Evolutionary conservation across 352 stramenopile genomes (phyloP).

Genomic region (Plasmopara muralis): DNA sequence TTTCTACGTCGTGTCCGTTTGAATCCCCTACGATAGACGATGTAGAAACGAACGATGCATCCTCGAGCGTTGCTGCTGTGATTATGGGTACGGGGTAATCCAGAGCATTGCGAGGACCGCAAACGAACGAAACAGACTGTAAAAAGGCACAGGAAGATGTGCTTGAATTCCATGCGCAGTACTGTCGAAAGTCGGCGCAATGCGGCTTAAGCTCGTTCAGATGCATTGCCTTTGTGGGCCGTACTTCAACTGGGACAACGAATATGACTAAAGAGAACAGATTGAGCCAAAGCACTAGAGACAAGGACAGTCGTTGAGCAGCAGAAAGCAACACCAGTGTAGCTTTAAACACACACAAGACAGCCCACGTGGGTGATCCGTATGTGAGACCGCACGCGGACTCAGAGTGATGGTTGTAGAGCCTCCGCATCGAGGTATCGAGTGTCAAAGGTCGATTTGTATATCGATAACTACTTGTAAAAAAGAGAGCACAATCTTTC

Average conservation of each 20-base stretch:
- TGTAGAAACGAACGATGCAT: background rate
- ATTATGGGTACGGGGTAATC: conserved; percentile 2
- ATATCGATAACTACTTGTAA: background rate
- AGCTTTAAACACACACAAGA: background rate
- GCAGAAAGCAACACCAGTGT: conserved; percentile 7
- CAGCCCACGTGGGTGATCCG: conserved; percentile 3
- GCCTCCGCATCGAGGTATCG: conserved; percentile 5
- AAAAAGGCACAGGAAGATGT: conserved; percentile 52
- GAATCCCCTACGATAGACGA: conserved; percentile 7
- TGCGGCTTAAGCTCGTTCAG: conserved; percentile 19
- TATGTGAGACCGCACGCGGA: conserved; percentile 14
- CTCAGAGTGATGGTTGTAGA: conserved; percentile 19
- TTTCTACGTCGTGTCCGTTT: background rate
- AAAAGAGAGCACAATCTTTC: background rate
- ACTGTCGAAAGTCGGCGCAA: conserved; percentile 36
- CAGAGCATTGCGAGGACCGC: conserved; percentile 14
- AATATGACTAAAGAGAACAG: conserved; percentile 2
- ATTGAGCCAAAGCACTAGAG: conserved; percentile 9
- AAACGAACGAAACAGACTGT: conserved; percentile 37
- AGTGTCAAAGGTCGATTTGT: background rate
- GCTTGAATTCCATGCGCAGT: conserved; percentile 39
- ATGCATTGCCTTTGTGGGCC: conserved; percentile 1
- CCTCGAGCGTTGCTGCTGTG: conserved; percentile 6
- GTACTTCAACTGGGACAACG: conserved; percentile 5
- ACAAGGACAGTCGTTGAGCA: background rate